These are phyloP conservation scores for Veloboletus limbatus DNA, from an alignment of 1,284 basidiomycete genomes.

Conservation along the genomic window DNA sequence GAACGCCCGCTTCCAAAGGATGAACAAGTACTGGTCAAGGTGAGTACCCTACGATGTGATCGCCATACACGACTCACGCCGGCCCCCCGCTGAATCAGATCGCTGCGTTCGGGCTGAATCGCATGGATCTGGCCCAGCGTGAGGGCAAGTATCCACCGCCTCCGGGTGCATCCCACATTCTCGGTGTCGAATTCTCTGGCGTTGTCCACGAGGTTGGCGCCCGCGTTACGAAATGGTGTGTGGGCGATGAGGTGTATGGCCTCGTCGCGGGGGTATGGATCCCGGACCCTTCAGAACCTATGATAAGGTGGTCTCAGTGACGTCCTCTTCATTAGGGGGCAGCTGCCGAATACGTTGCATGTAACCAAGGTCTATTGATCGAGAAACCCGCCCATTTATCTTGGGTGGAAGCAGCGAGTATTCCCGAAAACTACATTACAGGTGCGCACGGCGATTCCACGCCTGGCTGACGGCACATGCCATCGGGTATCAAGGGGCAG, in stretches of 20 bases:
- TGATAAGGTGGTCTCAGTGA: constrained; percentile 12
- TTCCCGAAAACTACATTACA: constrained; percentile 86
- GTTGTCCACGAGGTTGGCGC: constrained; percentile 59
- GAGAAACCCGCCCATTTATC: constrained; percentile 74
- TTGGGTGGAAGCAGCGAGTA: constrained; percentile 81
- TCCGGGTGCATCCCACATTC: constrained; percentile 70
- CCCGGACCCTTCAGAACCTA: background rate
- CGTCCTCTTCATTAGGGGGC: constrained; percentile 59
- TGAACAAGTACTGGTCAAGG: constrained; percentile 77
- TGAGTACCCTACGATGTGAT: constrained; percentile 30
- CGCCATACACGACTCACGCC: background rate
- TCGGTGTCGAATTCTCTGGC: constrained; percentile 93
- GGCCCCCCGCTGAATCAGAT: constrained; percentile 55
- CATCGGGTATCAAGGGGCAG: background rate
- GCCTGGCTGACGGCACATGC: constrained; percentile 4
- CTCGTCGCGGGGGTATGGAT: constrained; percentile 62
- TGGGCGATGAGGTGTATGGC: constrained; percentile 86
- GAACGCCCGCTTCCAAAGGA: constrained; percentile 55
- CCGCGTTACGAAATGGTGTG: constrained; percentile 56
- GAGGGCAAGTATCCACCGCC: constrained; percentile 80
- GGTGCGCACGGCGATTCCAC: constrained; percentile 43
- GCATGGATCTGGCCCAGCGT: constrained; percentile 83
- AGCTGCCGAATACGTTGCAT: constrained; percentile 86
- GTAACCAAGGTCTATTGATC: constrained; percentile 67
- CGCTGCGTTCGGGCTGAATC: constrained; percentile 82